Evolutionary conservation across 2,329 filamentous ascomycete species (phyloP), one percentile per base, ranked within the genome.

Genomic region (Xylaria sp.): DNA sequence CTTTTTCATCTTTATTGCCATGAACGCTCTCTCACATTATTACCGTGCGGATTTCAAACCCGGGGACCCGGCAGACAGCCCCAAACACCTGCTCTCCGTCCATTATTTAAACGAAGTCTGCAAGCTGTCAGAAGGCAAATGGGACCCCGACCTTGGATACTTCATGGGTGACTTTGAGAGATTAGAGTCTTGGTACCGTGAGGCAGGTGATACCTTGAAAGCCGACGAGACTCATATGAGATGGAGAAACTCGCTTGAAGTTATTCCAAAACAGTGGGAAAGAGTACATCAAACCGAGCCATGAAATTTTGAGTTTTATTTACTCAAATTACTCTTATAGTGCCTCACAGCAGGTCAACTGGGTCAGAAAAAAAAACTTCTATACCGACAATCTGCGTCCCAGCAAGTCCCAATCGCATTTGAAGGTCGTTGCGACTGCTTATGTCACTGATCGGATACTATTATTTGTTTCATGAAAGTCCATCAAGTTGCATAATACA

Each of bases 121-220:
- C n/a, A 55, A 50, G 19, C 57, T 73, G 11, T 70, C 70, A 45
- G 71, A 72, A 45, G 69, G 70, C 25, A 64, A 65, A 43, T 73
- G 71, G 71, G 69, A 73, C 40, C 61, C 71, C 15, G 71, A 73
- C 50, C 60, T 73, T 60, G 71, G 71, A 25, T 73, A 72, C 47
- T 61, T 73, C 42, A 63, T 73, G 19, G 71, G 71, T 21, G 70
- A 73, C 28, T 56, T 73, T 19, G 70, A 73, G 60, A 68, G 70
- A 19, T 50, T 73, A 1, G 68, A 70, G 53, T 58, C 68, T 42
- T 73, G 71, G 71, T 67, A 72, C 25, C 66, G 69, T 8, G 71
- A 73, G 46, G 71, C 70, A 11, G 71, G 71, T 31, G 70, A 73
- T 47, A 62, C 33, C 5, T 37, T 23, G 3, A 53, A 60, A 52